phyloP scores from a whole-genome alignment of 495 filamentous ascomycete species.

The Penicillium paxilli region DNA sequence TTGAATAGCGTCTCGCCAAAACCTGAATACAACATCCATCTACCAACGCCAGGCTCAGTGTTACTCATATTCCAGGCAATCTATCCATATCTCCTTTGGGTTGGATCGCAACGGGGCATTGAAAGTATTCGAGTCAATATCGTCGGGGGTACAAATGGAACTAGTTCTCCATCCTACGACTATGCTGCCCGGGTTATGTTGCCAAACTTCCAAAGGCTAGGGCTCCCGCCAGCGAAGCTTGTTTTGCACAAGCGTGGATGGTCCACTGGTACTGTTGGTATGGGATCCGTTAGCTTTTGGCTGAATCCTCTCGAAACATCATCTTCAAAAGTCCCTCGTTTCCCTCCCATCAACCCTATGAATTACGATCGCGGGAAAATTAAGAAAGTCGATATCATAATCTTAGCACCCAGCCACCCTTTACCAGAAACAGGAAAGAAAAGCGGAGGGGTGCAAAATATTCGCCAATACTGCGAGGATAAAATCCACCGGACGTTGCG shows the following conservation, averaged over 20 bases:
- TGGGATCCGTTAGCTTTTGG: slow-evolving; percentile 61
- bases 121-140: slow-evolving; percentile 59
- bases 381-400: slow-evolving; percentile 59
- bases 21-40: slow-evolving; percentile 32
- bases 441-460: slow-evolving; percentile 1
- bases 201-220: slow-evolving; percentile 64
- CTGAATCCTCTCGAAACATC: slow-evolving; percentile 50
- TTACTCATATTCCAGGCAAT: slow-evolving; percentile 80
- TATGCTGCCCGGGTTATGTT: slow-evolving; percentile 75
- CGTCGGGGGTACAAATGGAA: slow-evolving; percentile 76
- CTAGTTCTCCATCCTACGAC: slow-evolving; percentile 71
- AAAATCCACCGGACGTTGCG: slow-evolving; percentile 9
- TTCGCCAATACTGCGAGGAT: slow-evolving; percentile 13
- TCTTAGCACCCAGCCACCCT: slow-evolving; percentile 49
- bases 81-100: slow-evolving; percentile 72
- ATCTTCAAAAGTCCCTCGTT: slow-evolving; percentile 28
- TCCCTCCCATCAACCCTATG: slow-evolving; percentile 31
- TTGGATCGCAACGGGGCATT: slow-evolving; percentile 28
- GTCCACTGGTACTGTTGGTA: slow-evolving; percentile 54
- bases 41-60: slow-evolving; percentile 44
- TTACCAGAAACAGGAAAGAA: slow-evolving; percentile 2
- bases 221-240: slow-evolving; percentile 57
- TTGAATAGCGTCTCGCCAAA: slow-evolving; percentile 9
- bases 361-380: slow-evolving; percentile 44
- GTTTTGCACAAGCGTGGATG: slow-evolving; percentile 65